phyloP scores from a whole-genome alignment of 108 stramenopile genomes.

The Cylindrotheca closterium region DNA sequence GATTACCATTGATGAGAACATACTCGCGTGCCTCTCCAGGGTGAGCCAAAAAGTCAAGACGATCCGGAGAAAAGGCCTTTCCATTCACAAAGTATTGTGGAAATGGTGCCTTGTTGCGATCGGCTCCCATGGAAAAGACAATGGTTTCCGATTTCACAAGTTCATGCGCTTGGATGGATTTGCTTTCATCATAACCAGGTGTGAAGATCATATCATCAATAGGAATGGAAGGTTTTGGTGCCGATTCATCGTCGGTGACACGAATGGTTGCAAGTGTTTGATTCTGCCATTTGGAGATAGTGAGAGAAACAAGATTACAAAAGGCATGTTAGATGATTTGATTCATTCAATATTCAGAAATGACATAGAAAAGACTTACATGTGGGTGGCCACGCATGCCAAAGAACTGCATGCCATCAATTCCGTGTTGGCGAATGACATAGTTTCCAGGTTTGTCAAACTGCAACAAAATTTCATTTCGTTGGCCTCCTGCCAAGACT shows the following conservation, averaged over 20 bases:
- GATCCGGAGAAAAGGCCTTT: constrained; percentile 29
- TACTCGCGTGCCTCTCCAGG: constrained; percentile 46
- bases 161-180: constrained; percentile 25
- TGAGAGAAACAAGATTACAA: no score
- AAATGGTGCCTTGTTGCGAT: constrained; percentile 39
- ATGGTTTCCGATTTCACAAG: constrained; percentile 37
- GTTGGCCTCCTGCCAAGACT: constrained; percentile 46
- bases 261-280: constrained; percentile 3
- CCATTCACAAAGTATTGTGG: constrained; percentile 58
- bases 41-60: constrained; percentile 26
- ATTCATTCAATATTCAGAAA: neutral
- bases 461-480: constrained; percentile 35
- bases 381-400: constrained; percentile 50
- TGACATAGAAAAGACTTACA: neutral
- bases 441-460: constrained; percentile 45
- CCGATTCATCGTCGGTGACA: neutral
- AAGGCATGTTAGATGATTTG: no score
- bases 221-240: neutral
- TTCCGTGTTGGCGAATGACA: constrained; percentile 45
- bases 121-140: constrained; percentile 49
- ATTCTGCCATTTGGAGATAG: neutral
- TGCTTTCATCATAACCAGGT: constrained; percentile 28
- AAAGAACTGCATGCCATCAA: constrained; percentile 52
- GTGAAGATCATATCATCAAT: constrained; percentile 35
- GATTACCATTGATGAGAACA: constrained; percentile 45